Conservation (phyloP, 345 rosid species). For the Syzygium aromaticum region DNA sequence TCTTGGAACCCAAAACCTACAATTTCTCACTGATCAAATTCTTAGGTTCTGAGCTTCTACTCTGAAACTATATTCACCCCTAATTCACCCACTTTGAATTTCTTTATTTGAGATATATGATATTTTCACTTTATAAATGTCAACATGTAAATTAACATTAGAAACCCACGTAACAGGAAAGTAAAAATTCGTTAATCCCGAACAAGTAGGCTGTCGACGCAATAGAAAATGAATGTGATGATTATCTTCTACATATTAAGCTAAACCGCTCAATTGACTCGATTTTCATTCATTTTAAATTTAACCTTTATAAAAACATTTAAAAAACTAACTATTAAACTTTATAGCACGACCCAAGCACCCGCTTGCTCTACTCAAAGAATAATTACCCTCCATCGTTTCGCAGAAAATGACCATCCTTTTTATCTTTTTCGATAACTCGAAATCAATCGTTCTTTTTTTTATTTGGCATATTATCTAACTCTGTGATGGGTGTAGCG, state of each 20-base stretch:
- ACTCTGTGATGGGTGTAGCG: not conserved
- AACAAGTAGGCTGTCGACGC: not conserved
- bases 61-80: too few species aligned
- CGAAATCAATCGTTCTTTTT: not conserved
- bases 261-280: not conserved
- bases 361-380: not conserved
- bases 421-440: not conserved
- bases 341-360: not conserved
- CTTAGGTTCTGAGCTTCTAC: too few species aligned
- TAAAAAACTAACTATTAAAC: not conserved
- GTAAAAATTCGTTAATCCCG: not conserved
- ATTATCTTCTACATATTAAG: not conserved
- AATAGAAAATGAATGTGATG: not conserved
- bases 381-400: not conserved
- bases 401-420: not conserved
- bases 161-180: not conserved
- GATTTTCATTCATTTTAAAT: not conserved
- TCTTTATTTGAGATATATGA: not conserved
- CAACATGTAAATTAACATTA: not conserved
- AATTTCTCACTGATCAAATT: too few species aligned
- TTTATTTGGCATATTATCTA: not conserved
- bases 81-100: not conserved
- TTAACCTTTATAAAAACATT: not conserved
- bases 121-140: not conserved
- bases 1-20: too few species aligned